Evolutionary conservation across 1,284 basidiomycete species (phyloP).

Genomic region (Singerocomus inundabilis): DNA sequence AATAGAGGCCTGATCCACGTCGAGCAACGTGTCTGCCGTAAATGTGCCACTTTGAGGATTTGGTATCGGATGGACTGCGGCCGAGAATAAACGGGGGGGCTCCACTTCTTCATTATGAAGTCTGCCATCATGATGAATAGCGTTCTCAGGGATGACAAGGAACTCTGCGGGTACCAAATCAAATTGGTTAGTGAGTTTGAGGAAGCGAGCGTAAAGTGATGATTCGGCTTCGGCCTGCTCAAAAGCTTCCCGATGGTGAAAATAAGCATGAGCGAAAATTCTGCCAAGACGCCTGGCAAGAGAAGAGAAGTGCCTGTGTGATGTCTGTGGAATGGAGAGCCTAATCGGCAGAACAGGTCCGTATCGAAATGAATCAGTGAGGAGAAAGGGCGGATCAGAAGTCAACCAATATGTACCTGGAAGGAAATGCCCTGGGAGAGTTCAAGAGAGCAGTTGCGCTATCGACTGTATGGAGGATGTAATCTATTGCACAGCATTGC

Average conservation of each 20-base stretch:
- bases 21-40: conserved; percentile 14
- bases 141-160: conserved; percentile 68
- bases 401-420: conserved; percentile 52
- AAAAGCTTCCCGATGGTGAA: conserved; percentile 89
- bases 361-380: conserved; percentile 11
- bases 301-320: conserved; percentile 84
- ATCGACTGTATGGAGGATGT: conserved; percentile 93
- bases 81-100: conserved; percentile 49
- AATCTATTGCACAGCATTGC: conserved; percentile 97
- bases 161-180: conserved; percentile 81
- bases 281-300: conserved; percentile 87
- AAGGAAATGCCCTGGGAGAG: conserved; percentile 89
- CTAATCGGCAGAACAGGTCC: conserved; percentile 37
- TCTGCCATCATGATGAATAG: conserved; percentile 33
- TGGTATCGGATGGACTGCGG: conserved; percentile 39
- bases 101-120: conserved; percentile 37
- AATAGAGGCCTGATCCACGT: background rate
- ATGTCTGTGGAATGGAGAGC: conserved; percentile 76
- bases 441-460: conserved; percentile 92
- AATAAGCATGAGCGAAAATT: conserved; percentile 95
- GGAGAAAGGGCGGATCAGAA: conserved; percentile 26
- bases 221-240: conserved; percentile 90
- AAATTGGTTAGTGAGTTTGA: conserved; percentile 78
- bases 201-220: conserved; percentile 88
- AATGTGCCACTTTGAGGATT: conserved; percentile 21